phyloP scores from a whole-genome alignment of 495 filamentous ascomycete species.

The Viridothelium virens region DNA sequence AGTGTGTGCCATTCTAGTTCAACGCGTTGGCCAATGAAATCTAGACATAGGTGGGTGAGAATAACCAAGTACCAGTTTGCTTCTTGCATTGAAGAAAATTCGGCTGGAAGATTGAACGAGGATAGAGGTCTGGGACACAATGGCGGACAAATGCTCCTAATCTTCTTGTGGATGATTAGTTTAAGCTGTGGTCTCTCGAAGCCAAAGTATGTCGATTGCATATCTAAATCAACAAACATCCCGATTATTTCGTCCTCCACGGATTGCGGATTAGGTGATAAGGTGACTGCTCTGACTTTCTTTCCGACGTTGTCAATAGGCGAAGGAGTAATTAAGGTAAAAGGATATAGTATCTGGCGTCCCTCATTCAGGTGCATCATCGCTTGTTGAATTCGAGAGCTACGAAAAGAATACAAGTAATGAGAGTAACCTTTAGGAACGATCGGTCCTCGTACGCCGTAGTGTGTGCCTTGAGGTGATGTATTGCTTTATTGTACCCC shows the following conservation, averaged over 20 bases:
- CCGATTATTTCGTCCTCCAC: background rate
- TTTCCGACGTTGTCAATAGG: background rate
- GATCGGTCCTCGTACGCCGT: background rate
- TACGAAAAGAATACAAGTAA: background rate
- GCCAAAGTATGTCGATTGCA: constrained; percentile 8
- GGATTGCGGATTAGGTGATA: constrained; percentile 2
- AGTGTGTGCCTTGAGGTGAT: constrained; percentile 4
- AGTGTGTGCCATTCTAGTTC: constrained; percentile 7
- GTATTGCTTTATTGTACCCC: constrained; percentile 6
- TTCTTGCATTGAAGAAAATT: background rate
- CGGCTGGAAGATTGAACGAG: background rate
- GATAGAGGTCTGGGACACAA: constrained; percentile 4
- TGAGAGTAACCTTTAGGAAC: constrained; percentile 5
- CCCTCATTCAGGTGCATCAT: constrained; percentile 8
- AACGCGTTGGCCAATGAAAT: background rate
- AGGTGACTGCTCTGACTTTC: background rate
- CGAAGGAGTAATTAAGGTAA: background rate
- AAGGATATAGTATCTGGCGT: background rate
- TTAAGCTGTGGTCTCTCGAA: constrained; percentile 3
- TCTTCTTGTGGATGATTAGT: background rate
- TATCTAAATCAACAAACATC: constrained; percentile 7
- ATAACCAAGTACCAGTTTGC: background rate
- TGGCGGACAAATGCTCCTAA: background rate
- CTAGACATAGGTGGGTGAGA: constrained; percentile 1
- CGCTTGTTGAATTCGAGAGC: constrained; percentile 7